Base-by-base conservation (phyloP, 257 asterid species). In the Sherardia arvensis region DNA sequence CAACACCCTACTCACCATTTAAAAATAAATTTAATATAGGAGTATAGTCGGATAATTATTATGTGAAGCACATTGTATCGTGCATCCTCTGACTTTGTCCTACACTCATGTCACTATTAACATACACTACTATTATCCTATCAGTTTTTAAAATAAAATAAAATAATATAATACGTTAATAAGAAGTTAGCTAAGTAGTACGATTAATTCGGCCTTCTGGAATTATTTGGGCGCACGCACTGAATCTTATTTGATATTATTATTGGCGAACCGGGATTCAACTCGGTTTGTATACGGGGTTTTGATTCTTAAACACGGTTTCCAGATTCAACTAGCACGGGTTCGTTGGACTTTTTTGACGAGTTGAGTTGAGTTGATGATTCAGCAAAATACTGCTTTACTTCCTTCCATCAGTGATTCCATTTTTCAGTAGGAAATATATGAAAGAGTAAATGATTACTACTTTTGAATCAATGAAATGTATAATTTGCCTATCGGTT, bases 261-360 rank as follows among this genome's bases (percentile, higher is more conserved):
- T 61, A 10, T 36, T 61, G 4, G 12, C 49, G 53, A 43, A 30
- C 69, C 22, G 43, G 28, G 4, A 23, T 32, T 48, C 62, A 33
- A 60, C 67, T 49, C 61, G 43, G 61, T 40, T 49, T 58, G n/a
- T n/a, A 29, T 7, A 0, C 4, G 7, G 57, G 5, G 45, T 4
- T 32, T 32, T 36, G 43, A 38, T 38, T 38, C 47, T 11, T 2
- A 38, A 23, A 68, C 72, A 68, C 72, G 72, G 72, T 68, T 59
- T 66, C 40, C 26, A 18, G 49, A n/a, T 66, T 68, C 67, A 60
- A 60, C 56, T 54, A 53, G 14, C 72, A 68, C 67, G 67, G 48
- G 51, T 47, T 59, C 2, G 4, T 58, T 58, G 18, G 36, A 56
- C 61, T 56, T 18, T 43, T 26, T 55, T 55, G 34, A 55, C 61